Base-by-base conservation (phyloP, 2,329 filamentous ascomycete species). In the Neonectria sp. region DNA sequence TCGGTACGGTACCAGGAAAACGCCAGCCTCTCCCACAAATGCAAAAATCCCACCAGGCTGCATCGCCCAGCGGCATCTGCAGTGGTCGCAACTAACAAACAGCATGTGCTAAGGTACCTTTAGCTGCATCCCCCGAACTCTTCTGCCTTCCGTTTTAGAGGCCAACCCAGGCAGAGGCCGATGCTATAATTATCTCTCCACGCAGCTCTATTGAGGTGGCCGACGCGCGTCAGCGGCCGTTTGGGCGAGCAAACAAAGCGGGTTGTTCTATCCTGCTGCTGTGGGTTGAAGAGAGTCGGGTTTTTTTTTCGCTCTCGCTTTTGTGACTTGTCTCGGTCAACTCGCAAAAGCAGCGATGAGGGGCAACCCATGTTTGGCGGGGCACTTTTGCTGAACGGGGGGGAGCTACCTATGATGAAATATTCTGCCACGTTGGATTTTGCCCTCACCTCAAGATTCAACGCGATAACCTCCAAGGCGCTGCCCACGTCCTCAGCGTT, bases 261-360 rank as follows among this genome's bases (percentile, higher is more conserved):
- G 49, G 43, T 56, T 65, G 62, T 63, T 48, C 33, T 46, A 49
- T 27, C 15, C 57, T 37, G 6, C 15, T 15, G n/a, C 31, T 57
- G 46, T 17, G 37, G 40, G 35, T 55, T 56, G 35, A 40, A 25
- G 45, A 33, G 27, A 12, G 55, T 48, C 35, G 24, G n/a, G n/a
- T 13, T 51, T 57, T 53, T 63, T 46, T 55, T 64, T 35, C 53
- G 59, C 58, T 31, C 49, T 60, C 51, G 56, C 49, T 31, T 46
- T 53, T 45, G n/a, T 45, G 40, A 45, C n/a, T 24, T 58, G 62
- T 68, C 71, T 70, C 68, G 62, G 51, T 69, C 63, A 40, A 45
- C 55, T 55, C 55, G 57, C 58, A 73, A 90, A 52, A 92, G 88
- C 49, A 92, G 90, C 71, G 92, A 92, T 12, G 91, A n/a, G 83